Conservation (phyloP, 2,329 filamentous ascomycete species). For the Fusarium acutatum region DNA sequence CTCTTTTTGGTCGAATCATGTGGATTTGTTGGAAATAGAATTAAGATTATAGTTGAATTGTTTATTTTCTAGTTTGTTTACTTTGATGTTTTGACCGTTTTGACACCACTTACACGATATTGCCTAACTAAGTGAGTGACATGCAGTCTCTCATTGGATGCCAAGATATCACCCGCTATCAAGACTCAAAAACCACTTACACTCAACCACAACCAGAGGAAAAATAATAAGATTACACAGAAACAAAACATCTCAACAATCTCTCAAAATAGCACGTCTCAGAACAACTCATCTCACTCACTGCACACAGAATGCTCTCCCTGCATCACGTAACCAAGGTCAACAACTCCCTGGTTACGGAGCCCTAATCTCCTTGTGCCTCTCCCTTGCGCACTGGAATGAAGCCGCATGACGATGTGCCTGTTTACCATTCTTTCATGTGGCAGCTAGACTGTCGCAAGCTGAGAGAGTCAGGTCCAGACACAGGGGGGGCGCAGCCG, state of each 20-base stretch:
- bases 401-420: conserved; percentile 12
- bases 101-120: background rate
- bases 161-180: background rate
- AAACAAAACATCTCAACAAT: conserved; percentile 1
- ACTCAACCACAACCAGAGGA: background rate
- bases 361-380: conserved; percentile 17
- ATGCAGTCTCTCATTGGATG: background rate
- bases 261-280: conserved; percentile 1
- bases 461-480: background rate
- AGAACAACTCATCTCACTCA: background rate
- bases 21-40: background rate
- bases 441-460: conserved; percentile 20
- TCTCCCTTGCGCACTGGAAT: conserved; percentile 34
- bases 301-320: background rate
- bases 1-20: background rate
- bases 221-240: background rate
- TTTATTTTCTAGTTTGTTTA: background rate
- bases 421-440: conserved; percentile 27
- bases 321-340: background rate
- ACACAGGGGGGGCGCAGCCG: background rate
- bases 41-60: background rate
- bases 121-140: background rate
- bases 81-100: background rate
- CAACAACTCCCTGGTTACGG: conserved; percentile 25
- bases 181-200: conserved; percentile 14